These are phyloP conservation scores for Nowakowskiella sp. DNA, from an alignment of 192 early-diverging fungal species.

Conservation along the genomic window DNA sequence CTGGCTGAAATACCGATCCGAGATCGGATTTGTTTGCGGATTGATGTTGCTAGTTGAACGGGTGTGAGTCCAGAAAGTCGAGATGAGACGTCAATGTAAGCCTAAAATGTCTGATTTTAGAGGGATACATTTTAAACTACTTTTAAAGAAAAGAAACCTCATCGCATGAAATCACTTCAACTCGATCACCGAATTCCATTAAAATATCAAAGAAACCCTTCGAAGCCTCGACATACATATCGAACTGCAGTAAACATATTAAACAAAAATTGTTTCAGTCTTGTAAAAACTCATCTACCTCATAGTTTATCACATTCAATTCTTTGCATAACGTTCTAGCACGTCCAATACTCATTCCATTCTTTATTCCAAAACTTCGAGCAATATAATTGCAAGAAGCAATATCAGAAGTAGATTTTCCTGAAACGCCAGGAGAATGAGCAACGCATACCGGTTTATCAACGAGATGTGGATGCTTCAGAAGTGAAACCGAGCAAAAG, in stretches of 20 bases:
- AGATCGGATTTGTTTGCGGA: slow-evolving; percentile 39
- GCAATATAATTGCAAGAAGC: slow-evolving; percentile 87
- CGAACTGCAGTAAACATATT: slow-evolving; percentile 62
- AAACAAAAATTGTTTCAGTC: slow-evolving; percentile 18
- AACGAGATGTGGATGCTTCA: slow-evolving; percentile 55
- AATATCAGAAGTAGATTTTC: slow-evolving; percentile 43
- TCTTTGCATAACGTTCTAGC: slow-evolving; percentile 63
- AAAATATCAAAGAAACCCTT: slow-evolving; percentile 64
- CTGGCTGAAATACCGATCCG: slow-evolving; percentile 58
- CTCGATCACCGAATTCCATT: slow-evolving; percentile 49
- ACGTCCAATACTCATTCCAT: slow-evolving; percentile 67
- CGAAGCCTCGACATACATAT: slow-evolving; percentile 53
- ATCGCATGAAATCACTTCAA: slow-evolving; percentile 78
- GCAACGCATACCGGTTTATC: slow-evolving; percentile 65
- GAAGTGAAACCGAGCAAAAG: slow-evolving; percentile 76
- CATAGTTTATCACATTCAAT: slow-evolving; percentile 54
- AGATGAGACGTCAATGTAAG: neutral
- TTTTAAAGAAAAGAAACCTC: slow-evolving; percentile 52
- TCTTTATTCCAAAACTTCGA: slow-evolving; percentile 61
- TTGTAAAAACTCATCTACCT: slow-evolving; percentile 21
- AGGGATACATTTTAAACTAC: neutral
- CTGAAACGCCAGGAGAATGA: slow-evolving; percentile 33
- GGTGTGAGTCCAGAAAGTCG: neutral
- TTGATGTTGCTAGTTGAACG: slow-evolving; percentile 39
- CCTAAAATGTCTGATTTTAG: neutral